Conservation (phyloP, 2,329 filamentous ascomycete genomes). For the Dothistroma septosporum region DNA sequence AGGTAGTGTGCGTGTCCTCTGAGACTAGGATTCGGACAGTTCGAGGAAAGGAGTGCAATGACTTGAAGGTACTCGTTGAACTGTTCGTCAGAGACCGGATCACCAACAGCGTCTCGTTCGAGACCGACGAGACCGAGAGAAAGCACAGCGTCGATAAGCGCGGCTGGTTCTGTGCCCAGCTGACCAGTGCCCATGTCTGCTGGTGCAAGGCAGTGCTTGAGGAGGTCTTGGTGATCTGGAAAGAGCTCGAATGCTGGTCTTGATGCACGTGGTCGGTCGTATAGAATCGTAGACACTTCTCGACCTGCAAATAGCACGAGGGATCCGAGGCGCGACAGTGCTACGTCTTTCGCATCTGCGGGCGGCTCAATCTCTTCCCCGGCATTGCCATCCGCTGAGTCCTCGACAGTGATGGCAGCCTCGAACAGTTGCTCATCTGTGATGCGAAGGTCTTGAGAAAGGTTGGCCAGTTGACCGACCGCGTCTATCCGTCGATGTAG, state of each 20-base stretch:
- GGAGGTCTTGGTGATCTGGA: constrained; percentile 49
- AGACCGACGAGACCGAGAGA: constrained; percentile 50
- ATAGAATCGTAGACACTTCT: constrained; percentile 48
- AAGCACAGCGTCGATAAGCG: constrained; percentile 53
- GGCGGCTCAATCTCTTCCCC: constrained; percentile 54
- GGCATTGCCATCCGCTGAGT: constrained; percentile 36
- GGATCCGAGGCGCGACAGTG: constrained; percentile 53
- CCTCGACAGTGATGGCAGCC: constrained; percentile 40
- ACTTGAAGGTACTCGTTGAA: constrained; percentile 53
- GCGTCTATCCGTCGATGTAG: constrained; percentile 61
- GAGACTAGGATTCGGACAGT: constrained; percentile 45
- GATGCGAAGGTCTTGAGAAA: constrained; percentile 57
- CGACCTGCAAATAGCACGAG: constrained; percentile 53
- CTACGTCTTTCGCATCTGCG: constrained; percentile 50
- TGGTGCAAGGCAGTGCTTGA: constrained; percentile 49
- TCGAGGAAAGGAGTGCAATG: constrained; percentile 47
- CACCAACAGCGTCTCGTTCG: constrained; percentile 43
- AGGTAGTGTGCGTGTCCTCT: constrained; percentile 49
- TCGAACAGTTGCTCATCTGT: constrained; percentile 46
- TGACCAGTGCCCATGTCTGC: constrained; percentile 33
- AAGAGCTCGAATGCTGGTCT: constrained; percentile 45
- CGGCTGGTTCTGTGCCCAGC: constrained; percentile 47
- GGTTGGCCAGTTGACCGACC: constrained; percentile 67
- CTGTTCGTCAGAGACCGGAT: constrained; percentile 47
- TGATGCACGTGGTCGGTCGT: constrained; percentile 36